Conservation (phyloP, 2,329 filamentous ascomycete genomes). For the Clonostachys sp. region DNA sequence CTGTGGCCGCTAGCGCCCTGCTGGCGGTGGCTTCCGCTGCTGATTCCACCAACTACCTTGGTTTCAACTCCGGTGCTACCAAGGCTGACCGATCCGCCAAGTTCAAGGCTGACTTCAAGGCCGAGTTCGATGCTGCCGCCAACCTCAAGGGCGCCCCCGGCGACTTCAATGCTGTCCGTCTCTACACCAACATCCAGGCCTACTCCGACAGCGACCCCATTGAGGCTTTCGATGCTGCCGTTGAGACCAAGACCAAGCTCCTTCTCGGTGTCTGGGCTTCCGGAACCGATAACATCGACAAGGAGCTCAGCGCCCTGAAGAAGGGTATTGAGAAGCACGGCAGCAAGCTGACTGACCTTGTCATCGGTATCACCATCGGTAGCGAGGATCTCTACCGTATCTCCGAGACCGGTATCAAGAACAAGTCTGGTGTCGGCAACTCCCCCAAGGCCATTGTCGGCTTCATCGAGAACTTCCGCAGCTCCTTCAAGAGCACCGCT, state of each 20-base stretch:
- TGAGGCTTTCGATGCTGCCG: slow-evolving; percentile 71
- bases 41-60: slow-evolving; percentile 41
- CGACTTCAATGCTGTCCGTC: slow-evolving; percentile 52
- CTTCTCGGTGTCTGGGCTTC: slow-evolving; percentile 63
- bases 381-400: slow-evolving; percentile 64
- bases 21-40: slow-evolving; percentile 30
- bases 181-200: slow-evolving; percentile 66
- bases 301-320: slow-evolving; percentile 57
- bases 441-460: slow-evolving; percentile 53
- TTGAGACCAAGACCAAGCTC: slow-evolving; percentile 53
- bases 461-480: slow-evolving; percentile 63
- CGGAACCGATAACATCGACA: slow-evolving; percentile 47
- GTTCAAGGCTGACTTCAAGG: slow-evolving; percentile 43
- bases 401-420: slow-evolving; percentile 55
- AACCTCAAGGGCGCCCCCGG: slow-evolving; percentile 35
- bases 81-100: slow-evolving; percentile 42
- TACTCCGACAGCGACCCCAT: slow-evolving; percentile 70
- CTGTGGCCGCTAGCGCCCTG: slow-evolving; percentile 30
- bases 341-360: slow-evolving; percentile 44
- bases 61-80: slow-evolving; percentile 48
- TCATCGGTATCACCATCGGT: slow-evolving; percentile 62
- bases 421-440: slow-evolving; percentile 57
- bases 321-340: slow-evolving; percentile 51
- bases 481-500: slow-evolving; percentile 42
- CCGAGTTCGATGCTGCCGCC: slow-evolving; percentile 37